Evolutionary conservation across 164 flowering plant species (phyloP), one percentile per base, ranked within the genome.

Genomic region (Magnolia kwangsiensis): DNA sequence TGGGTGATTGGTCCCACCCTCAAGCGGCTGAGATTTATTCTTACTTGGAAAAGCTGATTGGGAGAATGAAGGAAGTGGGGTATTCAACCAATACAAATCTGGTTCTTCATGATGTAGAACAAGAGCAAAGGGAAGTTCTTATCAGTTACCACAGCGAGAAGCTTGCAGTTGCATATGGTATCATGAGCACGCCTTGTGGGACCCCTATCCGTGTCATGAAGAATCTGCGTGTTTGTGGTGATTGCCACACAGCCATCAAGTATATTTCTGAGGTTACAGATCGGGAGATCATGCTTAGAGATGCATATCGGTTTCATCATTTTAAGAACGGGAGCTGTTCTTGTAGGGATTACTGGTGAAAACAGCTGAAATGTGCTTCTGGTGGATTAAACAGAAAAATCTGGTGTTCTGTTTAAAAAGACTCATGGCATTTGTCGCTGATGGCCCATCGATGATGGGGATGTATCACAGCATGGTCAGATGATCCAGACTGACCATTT

Each of bases 291-390:
- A 69, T 86, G 37, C 82, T 84, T 21, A 82, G 91, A 79, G 90
- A 88, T 75, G 80, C 84, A 49, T 81, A 67, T 74, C 81, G 84
- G 69, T 89, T 87, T 74, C 92, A 89, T 84, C 87, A 84, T 79
- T 87, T 88, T 74, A 87, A 86, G 80, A 51, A 80, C 59, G 89
- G 89, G 7, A 21, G n/a, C 0, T 85, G 89, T 82, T 89, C 91
- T 27, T 89, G 90, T 74, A 79, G 85, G 73, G 90, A 88, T 77
- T 89, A 83, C 75, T 86, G 90, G 91, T 89, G 74, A 85, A 37
- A 55, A 16, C 18, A 3, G 61, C 13, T 11, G 61, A 16, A 55
- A 55, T 11, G 13, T 55, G 61, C 61, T 55, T 55, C 45, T 8
- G 61, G 13, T 55, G 61, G 61, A 11, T 11, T 55, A 55, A 19